phyloP scores from a whole-genome alignment of 2,329 filamentous ascomycete species.

The Xylariomycetidae sp. region DNA sequence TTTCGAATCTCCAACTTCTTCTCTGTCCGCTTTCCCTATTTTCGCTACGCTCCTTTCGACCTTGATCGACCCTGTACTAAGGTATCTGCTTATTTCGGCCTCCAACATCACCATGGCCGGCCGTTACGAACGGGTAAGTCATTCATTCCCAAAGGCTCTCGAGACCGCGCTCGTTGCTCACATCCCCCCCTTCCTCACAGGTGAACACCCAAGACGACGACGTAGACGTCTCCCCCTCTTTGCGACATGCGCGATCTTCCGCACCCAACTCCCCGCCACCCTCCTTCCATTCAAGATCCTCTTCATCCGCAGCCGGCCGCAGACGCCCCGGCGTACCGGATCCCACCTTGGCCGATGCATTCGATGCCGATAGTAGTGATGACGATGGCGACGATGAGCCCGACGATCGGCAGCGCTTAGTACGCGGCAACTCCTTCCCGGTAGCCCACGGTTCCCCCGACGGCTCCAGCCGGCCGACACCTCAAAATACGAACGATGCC shows the following conservation, averaged over 20 bases:
- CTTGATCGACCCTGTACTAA: slow-evolving; percentile 1
- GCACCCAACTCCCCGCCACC: slow-evolving; percentile 62
- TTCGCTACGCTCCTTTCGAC: background rate
- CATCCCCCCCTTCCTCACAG: slow-evolving; percentile 29
- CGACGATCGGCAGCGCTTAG: slow-evolving; percentile 81
- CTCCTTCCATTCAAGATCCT: slow-evolving; percentile 81
- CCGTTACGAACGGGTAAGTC: slow-evolving; percentile 49
- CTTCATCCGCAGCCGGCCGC: slow-evolving; percentile 57
- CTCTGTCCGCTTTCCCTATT: background rate
- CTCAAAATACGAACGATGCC: slow-evolving; percentile 13
- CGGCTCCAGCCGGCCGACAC: slow-evolving; percentile 12
- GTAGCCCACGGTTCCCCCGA: slow-evolving; percentile 11
- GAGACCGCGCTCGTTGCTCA: background rate
- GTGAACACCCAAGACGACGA: slow-evolving; percentile 55
- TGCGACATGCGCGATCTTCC: slow-evolving; percentile 26
- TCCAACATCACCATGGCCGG: slow-evolving; percentile 46
- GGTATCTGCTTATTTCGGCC: too few species aligned
- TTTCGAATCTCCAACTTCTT: slow-evolving; percentile 28
- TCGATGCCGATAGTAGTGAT: slow-evolving; percentile 76
- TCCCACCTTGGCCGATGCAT: slow-evolving; percentile 83
- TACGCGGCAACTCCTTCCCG: slow-evolving; percentile 55
- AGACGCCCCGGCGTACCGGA: slow-evolving; percentile 52
- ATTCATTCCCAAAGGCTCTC: background rate
- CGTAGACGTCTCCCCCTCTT: slow-evolving; percentile 26
- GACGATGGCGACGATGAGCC: slow-evolving; percentile 65